Evolutionary conservation across 148 eudicot genomes (phyloP).

Genomic region (Persicaria maculosa): DNA sequence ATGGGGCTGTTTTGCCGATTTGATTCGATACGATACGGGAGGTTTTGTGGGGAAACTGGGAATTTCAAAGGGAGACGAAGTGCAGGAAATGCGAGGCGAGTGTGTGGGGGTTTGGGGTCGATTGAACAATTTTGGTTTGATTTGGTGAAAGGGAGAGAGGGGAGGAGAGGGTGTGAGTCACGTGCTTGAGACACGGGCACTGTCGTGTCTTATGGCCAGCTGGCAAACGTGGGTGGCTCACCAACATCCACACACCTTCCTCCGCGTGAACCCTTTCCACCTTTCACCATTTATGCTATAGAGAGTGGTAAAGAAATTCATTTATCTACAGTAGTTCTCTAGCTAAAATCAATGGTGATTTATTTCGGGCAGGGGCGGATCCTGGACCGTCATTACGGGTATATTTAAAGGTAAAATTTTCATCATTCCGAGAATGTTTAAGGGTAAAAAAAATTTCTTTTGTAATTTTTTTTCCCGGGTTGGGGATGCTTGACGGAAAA

Average conservation of each 20-base stretch:
- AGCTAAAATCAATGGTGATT: too few relatives aligned
- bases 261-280: constrained; percentile 19
- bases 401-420: too few relatives aligned
- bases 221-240: constrained; percentile 43
- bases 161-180: constrained; percentile 12
- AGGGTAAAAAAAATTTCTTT: too few relatives aligned
- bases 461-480: too few relatives aligned
- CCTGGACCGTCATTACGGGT: too few relatives aligned
- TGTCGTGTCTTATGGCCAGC: constrained; percentile 38
- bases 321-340: too few relatives aligned
- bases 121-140: not conserved
- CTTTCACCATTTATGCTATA: too few relatives aligned
- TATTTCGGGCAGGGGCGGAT: too few relatives aligned
- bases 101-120: constrained; percentile 2
- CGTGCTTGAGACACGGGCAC: constrained; percentile 16
- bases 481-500: too few relatives aligned
- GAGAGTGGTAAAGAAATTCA: too few relatives aligned
- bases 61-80: not conserved
- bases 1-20: not conserved
- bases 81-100: constrained; percentile 5
- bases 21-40: constrained; percentile 7
- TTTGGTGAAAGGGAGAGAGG: constrained; percentile 17
- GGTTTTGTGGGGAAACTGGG: not conserved
- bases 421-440: too few relatives aligned
- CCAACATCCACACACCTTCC: constrained; percentile 37